A percentile compares a stretch with the other conserved stretches of the same genome.
Evolutionary conservation across 352 stramenopile species (phyloP).

Genomic region (Pythium monospermum): DNA sequence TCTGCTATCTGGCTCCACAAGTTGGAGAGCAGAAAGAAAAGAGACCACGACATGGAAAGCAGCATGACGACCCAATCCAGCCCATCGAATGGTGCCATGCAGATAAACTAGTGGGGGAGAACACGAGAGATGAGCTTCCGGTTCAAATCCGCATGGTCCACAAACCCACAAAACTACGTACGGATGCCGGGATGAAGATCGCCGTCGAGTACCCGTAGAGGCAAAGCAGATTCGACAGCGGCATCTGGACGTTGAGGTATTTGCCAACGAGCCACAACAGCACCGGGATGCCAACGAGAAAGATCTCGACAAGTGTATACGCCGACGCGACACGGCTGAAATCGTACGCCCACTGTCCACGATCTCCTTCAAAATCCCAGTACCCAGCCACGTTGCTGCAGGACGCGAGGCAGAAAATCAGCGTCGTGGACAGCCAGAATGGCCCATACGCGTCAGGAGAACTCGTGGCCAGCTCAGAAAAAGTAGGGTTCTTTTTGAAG

Average conservation of each 20-base stretch:
- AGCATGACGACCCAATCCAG: slow-evolving; percentile 81
- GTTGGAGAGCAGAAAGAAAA: slow-evolving; percentile 80
- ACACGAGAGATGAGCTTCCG: neutral
- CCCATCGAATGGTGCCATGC: slow-evolving; percentile 62
- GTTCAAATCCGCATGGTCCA: neutral
- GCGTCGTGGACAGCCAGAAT: slow-evolving; percentile 79
- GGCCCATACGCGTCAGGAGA: slow-evolving; percentile 76
- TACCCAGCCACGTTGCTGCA: slow-evolving; percentile 84
- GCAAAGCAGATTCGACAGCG: slow-evolving; percentile 78
- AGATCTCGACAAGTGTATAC: slow-evolving; percentile 75
- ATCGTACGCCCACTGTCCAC: slow-evolving; percentile 72
- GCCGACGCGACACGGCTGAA: slow-evolving; percentile 75
- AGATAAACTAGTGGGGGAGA: slow-evolving; percentile 49
- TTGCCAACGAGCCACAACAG: slow-evolving; percentile 78
- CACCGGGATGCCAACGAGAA: slow-evolving; percentile 64
- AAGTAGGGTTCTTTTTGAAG: slow-evolving; percentile 82
- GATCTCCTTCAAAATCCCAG: slow-evolving; percentile 62
- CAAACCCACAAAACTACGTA: slow-evolving; percentile 21
- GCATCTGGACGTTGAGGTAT: slow-evolving; percentile 65
- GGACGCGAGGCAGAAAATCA: slow-evolving; percentile 83
- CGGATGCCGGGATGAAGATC: slow-evolving; percentile 77
- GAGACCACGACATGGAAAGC: slow-evolving; percentile 78
- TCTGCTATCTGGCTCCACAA: slow-evolving; percentile 71
- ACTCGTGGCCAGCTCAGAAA: slow-evolving; percentile 58
- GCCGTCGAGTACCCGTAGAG: slow-evolving; percentile 82